These are phyloP conservation scores for Casaregolazyma lundiana DNA, from an alignment of 1,139 yeast species.

Conservation along the genomic window DNA sequence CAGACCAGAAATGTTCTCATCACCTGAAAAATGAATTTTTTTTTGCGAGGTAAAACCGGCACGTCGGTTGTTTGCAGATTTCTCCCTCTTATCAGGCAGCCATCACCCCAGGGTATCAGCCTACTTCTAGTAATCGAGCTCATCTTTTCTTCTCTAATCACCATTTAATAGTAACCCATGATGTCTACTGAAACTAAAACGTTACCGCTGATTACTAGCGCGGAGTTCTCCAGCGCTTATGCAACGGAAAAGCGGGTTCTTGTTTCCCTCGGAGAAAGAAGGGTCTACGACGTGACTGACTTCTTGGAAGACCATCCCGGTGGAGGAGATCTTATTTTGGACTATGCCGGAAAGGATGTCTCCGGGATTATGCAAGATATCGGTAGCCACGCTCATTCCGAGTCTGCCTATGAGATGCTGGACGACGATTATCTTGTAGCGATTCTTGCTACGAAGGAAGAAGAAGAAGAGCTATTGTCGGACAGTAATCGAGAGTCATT, in stretches of 20 bases:
- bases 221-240: slow-evolving; percentile 20
- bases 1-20: background rate
- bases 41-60: background rate
- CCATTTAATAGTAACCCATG: no score
- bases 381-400: slow-evolving; percentile 70
- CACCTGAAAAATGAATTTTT: background rate
- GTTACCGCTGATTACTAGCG: slow-evolving; percentile 23
- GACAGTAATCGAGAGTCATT: slow-evolving; percentile 27
- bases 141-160: background rate
- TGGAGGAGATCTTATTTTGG: slow-evolving; percentile 69
- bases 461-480: slow-evolving; percentile 49
- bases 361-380: slow-evolving; percentile 73
- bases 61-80: background rate
- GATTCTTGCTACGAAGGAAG: slow-evolving; percentile 57
- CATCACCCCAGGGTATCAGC: no score
- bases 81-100: background rate
- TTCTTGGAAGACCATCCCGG: slow-evolving; percentile 87
- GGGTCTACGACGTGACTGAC: slow-evolving; percentile 74
- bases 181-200: slow-evolving; percentile 7
- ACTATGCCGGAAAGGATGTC: slow-evolving; percentile 80
- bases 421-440: slow-evolving; percentile 69
- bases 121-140: background rate
- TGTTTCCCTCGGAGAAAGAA: slow-evolving; percentile 69
- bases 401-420: slow-evolving; percentile 81
- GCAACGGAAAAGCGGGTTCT: slow-evolving; percentile 16